Evolutionary conservation across 225 moss, liverwort and hornwort genomes (phyloP), one percentile per base, ranked within the genome.

Genomic region (Marchantia paleacea): DNA sequence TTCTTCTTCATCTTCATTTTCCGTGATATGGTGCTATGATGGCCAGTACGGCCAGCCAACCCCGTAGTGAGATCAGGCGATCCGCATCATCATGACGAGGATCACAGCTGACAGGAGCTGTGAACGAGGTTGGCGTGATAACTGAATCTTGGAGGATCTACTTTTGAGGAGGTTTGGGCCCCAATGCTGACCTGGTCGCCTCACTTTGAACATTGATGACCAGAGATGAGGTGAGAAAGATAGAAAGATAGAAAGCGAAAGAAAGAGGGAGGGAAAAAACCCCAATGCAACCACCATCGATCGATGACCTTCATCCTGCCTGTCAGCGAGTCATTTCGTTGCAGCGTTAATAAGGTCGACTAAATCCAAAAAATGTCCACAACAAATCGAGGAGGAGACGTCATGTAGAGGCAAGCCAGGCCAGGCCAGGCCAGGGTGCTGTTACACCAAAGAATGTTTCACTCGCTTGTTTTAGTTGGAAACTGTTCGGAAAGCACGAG

Each of bases 71-170:
- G 39, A 39, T 39, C 5, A 24, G 63, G n/a, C 8, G 13, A 8
- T 39, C 39, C 39, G 50, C 50, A 49, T 51, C 49, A 71, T 71
- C 10, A 71, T 71, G 71, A 50, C 71, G 20, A 22, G 50, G 49
- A 48, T 71, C 49, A 49, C 50, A 47, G 47, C 71, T 22, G 71
- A 71, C 71, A 71, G 30, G 30, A 50, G 49, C 48, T 71, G 71
- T 50, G 51, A 71, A 71, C 51, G 71, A 71, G 15, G 50, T 71
- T 71, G 48, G 50, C 71, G 71, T 49, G 71, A 71, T 50, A 22
- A 70, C 70, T 47, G 70, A 50, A 71, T 71, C 71, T 71, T 39
- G 6, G 49, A 49, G 11, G 71, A 71, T 71, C 71, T 71, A 18
- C 71, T 71, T 71, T 50, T 50, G 4, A 10, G 49, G 18, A 71